phyloP scores from a whole-genome alignment of 352 stramenopile genomes.

The Pythium brachiatum region DNA sequence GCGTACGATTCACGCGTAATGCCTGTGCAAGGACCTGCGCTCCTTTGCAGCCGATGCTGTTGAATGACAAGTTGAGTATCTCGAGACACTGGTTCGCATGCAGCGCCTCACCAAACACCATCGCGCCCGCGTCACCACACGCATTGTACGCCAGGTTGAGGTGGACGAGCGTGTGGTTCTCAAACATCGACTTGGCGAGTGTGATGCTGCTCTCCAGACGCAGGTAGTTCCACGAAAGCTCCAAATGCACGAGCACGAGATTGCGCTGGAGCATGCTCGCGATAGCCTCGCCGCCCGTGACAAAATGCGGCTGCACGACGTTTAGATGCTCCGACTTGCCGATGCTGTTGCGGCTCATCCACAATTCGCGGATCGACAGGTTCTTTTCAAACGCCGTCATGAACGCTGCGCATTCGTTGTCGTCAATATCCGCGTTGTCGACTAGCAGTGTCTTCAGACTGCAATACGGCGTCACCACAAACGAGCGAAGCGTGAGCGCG shows the following conservation, averaged over 20 bases:
- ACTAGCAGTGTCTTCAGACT: constrained; percentile 65
- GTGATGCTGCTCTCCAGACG: constrained; percentile 74
- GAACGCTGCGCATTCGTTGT: constrained; percentile 82
- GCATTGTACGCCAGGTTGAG: constrained; percentile 78
- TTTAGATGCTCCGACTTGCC: constrained; percentile 88
- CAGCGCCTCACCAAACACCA: constrained; percentile 74
- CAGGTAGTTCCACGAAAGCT: constrained; percentile 90
- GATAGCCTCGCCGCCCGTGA: constrained; percentile 85
- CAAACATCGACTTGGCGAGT: constrained; percentile 55
- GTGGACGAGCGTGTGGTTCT: constrained; percentile 65
- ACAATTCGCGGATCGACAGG: constrained; percentile 62
- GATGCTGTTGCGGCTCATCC: constrained; percentile 85
- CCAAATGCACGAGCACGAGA: constrained; percentile 66
- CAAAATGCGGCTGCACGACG: constrained; percentile 81
- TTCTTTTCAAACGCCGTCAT: constrained; percentile 85
- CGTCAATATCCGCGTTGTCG: constrained; percentile 86
- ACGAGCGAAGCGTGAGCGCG: constrained; percentile 52
- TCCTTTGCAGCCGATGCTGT: constrained; percentile 73
- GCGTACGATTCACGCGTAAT: constrained; percentile 52
- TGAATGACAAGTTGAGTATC: constrained; percentile 72
- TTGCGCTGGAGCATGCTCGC: constrained; percentile 86
- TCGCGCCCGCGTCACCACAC: constrained; percentile 65
- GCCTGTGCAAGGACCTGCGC: constrained; percentile 70
- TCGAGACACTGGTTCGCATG: constrained; percentile 58
- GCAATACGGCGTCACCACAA: constrained; percentile 56